Evolutionary conservation across 495 filamentous ascomycete species (phyloP).

Genomic region (Aspergillus saccharolyticus): DNA sequence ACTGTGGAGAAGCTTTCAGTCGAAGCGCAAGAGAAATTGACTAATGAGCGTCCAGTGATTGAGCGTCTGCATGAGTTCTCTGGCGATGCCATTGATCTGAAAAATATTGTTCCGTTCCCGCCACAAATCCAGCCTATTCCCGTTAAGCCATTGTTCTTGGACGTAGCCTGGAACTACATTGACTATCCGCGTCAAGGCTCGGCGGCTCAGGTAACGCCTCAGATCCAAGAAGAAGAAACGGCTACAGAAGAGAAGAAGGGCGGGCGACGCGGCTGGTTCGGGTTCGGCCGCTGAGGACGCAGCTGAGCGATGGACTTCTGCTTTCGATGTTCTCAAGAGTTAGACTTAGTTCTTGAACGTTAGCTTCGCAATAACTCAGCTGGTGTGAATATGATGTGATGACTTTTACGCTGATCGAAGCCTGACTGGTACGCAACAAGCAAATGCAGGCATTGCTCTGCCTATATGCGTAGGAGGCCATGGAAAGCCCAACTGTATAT

Average conservation of each 20-base stretch:
- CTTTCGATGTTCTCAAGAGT: too few relatives aligned
- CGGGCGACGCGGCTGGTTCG: constrained; percentile 80
- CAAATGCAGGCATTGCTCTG: too few relatives aligned
- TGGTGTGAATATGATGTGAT: neutral
- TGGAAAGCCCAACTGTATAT: too few relatives aligned
- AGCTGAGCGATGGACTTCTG: neutral
- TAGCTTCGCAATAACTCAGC: neutral
- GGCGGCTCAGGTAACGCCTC: constrained; percentile 12
- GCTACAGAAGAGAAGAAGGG: constrained; percentile 50
- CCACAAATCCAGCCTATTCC: constrained; percentile 77
- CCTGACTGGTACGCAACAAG: neutral
- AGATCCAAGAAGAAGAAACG: constrained; percentile 25
- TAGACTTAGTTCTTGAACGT: neutral
- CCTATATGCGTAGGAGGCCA: too few relatives aligned
- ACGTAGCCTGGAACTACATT: constrained; percentile 98
- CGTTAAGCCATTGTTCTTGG: constrained; percentile 93
- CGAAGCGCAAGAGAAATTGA: constrained; percentile 26
- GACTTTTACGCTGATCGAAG: neutral
- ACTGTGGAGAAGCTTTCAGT: constrained; percentile 60
- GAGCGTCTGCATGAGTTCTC: constrained; percentile 73
- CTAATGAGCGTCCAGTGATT: constrained; percentile 51
- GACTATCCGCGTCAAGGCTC: constrained; percentile 66
- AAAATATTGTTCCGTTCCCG: constrained; percentile 80
- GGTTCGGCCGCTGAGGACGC: constrained; percentile 58
- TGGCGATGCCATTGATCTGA: constrained; percentile 58